Evolutionary conservation across 129 eudicot species (phyloP).

Genomic region (Pseudognaphalium luteoalbum): DNA sequence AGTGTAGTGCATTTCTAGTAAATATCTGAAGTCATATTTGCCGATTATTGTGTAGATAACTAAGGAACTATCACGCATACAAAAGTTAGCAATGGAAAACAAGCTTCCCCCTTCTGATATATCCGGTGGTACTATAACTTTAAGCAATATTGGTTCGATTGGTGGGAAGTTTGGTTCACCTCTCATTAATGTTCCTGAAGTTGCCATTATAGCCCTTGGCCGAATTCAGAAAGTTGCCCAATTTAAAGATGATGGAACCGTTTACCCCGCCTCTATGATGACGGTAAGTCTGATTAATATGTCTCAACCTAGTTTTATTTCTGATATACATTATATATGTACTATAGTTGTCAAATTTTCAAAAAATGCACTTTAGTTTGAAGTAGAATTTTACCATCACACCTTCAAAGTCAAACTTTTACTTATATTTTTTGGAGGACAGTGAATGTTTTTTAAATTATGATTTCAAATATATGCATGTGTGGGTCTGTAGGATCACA

Average conservation of each 20-base stretch:
- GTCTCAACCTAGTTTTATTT: background rate
- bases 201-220: constrained; percentile 89
- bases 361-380: too few relatives aligned
- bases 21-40: background rate
- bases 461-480: too few relatives aligned
- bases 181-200: constrained; percentile 88
- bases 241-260: constrained; percentile 63
- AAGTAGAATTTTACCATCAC: too few relatives aligned
- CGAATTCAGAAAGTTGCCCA: constrained; percentile 64
- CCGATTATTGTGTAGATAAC: constrained; percentile 50
- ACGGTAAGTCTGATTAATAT: constrained; percentile 44
- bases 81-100: constrained; percentile 71
- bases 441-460: too few relatives aligned
- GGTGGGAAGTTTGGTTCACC: constrained; percentile 99
- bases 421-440: too few relatives aligned
- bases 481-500: too few relatives aligned
- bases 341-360: too few relatives aligned
- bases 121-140: constrained; percentile 82
- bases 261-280: constrained; percentile 66
- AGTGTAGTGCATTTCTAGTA: background rate
- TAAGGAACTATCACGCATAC: constrained; percentile 76
- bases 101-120: constrained; percentile 83
- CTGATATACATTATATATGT: too few relatives aligned
- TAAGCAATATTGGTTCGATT: constrained; percentile 93
- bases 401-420: too few relatives aligned